Conservation (phyloP, 495 filamentous ascomycete genomes). For the Tuber microsphaerosporum region DNA sequence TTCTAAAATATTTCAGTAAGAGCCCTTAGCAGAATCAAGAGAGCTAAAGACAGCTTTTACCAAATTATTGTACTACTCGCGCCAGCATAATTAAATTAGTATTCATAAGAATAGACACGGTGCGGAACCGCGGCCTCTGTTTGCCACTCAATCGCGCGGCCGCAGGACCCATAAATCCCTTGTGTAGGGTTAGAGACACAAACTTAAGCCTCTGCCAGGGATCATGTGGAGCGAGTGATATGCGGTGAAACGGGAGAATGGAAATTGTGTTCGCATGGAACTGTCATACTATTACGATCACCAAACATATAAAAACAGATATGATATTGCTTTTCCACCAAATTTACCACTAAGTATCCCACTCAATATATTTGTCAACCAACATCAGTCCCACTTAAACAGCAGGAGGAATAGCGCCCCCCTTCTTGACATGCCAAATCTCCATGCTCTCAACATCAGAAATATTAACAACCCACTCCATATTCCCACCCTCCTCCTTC, state of each 20-base stretch:
- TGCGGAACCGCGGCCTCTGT: neutral
- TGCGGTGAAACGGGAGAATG: neutral
- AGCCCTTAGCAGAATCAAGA: neutral
- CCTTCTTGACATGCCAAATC: conserved; percentile 16
- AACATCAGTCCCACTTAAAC: neutral
- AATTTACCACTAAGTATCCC: neutral
- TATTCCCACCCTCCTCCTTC: conserved; percentile 12
- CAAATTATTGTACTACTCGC: neutral
- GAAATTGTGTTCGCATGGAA: neutral
- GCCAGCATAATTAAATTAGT: neutral
- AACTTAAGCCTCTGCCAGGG: neutral
- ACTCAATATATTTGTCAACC: neutral
- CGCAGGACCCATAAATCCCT: neutral
- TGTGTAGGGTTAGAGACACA: neutral
- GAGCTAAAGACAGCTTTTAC: neutral
- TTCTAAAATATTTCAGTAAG: neutral
- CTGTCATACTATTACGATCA: neutral
- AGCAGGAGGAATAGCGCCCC: conserved; percentile 8
- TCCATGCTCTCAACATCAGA: neutral
- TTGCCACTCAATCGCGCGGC: neutral
- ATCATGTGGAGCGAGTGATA: neutral
- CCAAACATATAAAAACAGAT: neutral
- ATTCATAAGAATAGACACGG: neutral
- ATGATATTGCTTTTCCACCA: neutral
- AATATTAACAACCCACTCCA: conserved; percentile 5